phyloP scores from a whole-genome alignment of 169 alveolate genomes.

The Cytauxzoon felis region DNA sequence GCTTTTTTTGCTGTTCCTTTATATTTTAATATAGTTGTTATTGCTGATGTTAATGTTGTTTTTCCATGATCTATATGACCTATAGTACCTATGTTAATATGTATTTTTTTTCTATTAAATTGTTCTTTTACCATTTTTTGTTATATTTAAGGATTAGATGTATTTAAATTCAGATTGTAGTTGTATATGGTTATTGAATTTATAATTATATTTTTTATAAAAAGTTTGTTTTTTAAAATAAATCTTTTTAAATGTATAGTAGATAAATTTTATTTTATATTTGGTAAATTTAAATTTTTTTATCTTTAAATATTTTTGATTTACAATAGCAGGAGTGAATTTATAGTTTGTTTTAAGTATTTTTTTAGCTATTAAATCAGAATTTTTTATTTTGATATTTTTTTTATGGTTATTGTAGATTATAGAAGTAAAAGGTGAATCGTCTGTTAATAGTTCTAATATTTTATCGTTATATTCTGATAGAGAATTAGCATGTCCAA shows the following conservation, averaged over 20 bases:
- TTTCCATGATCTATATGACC: constrained; percentile 42
- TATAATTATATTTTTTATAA: no score
- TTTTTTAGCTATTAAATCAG: background rate
- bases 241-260: background rate
- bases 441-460: no score
- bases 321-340: no score
- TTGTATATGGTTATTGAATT: background rate
- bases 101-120: constrained; percentile 26
- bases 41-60: constrained; percentile 33
- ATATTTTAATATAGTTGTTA: constrained; percentile 22
- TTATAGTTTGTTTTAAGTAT: no score
- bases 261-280: background rate
- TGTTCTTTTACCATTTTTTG: constrained; percentile 20
- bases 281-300: background rate
- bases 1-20: constrained; percentile 43
- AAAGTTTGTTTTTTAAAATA: background rate
- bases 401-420: constrained; percentile 5
- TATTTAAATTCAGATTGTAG: background rate
- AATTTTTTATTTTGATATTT: background rate
- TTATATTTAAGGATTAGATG: background rate
- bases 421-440: no score
- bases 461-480: no score
- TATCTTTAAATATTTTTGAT: background rate
- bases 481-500: background rate
- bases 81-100: constrained; percentile 36